Base-by-base conservation (phyloP, 208 protist species). In the Trypanosoma cruzi region DNA sequence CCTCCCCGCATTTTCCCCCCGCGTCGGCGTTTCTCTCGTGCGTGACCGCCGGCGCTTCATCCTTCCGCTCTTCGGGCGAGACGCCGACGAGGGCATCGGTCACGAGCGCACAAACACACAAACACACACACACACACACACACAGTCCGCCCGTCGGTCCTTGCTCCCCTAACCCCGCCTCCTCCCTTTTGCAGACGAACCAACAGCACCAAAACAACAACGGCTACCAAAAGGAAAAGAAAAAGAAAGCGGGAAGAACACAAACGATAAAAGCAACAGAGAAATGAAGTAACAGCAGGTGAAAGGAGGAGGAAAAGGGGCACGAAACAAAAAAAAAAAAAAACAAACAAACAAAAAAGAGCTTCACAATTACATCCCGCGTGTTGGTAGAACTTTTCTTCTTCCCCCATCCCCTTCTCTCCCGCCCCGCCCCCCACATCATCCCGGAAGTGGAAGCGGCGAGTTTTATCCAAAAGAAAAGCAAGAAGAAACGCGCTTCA, bases 291-390 rank as follows among this genome's bases (percentile, higher is more conserved):
- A n/a, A n/a, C n/a, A n/a, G n/a, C n/a, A n/a, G n/a, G n/a, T n/a
- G n/a, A n/a, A n/a, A n/a, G 28, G 8, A 34, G 14, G 29, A 53
- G 36, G 55, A 65, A 22, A 64, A 65, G 13, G 58, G n/a, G 58
- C 11, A 34, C 37, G 49, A 48, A 71, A 71, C 3, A 53, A 57
- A 52, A 10, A 54, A 50, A 40, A 68, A 64, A 53, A 57, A 52
- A 10, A 54, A 50, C 37, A 68, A 64, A 53, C 56, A 22, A 60
- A 49, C 7, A 48, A 52, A 16, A 14, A 3, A 44, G 40, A 44
- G 3, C 40, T 14, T 7, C 40, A 44, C 40, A 20, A 7, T 14
- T 14, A 44, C 11, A 14, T 44, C 40, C 13, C 11, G 18, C 40
- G 40, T 14, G 40, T 14, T 4, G 40, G 7, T 44, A 16, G 1